These are phyloP conservation scores for Theileria orientalis DNA, from an alignment of 169 alveolate genomes.

Conservation along the genomic window DNA sequence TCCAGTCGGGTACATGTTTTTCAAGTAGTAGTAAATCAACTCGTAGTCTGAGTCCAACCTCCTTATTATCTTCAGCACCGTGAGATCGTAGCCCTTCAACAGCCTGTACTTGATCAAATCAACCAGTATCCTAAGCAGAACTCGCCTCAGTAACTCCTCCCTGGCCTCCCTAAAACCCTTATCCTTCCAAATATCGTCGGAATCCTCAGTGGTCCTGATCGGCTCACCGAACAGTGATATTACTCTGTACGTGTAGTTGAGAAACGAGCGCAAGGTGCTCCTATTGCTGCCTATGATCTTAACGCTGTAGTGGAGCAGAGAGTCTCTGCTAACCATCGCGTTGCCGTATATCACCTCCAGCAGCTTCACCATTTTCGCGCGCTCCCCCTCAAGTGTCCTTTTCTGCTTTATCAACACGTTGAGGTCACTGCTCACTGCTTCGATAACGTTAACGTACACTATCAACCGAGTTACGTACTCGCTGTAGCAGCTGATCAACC, in stretches of 20 bases:
- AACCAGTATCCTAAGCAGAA: neutral
- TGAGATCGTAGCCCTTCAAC: neutral
- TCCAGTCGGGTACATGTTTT: neutral
- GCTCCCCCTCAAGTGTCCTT: neutral
- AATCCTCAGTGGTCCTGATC: neutral
- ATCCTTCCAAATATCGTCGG: neutral
- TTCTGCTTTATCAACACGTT: neutral
- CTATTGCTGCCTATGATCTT: neutral
- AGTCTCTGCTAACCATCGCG: neutral
- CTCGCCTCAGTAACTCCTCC: neutral
- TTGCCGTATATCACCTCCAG: neutral
- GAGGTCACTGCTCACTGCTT: too few species aligned
- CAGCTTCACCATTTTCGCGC: neutral
- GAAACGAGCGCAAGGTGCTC: neutral
- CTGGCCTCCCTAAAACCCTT: neutral
- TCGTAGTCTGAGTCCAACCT: neutral
- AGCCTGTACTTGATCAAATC: neutral
- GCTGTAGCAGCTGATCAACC: neutral
- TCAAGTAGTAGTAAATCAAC: conserved; percentile 4
- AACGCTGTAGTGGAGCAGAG: neutral
- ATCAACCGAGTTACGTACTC: neutral
- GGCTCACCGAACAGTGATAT: neutral
- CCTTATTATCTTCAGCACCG: neutral
- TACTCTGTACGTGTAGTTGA: neutral
- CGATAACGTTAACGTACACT: neutral